Percentiles rank a stretch among this genome's conserved stretches.
Conservation (phyloP, 2,329 filamentous ascomycete genomes). For the Aspergillus brasiliensis region DNA sequence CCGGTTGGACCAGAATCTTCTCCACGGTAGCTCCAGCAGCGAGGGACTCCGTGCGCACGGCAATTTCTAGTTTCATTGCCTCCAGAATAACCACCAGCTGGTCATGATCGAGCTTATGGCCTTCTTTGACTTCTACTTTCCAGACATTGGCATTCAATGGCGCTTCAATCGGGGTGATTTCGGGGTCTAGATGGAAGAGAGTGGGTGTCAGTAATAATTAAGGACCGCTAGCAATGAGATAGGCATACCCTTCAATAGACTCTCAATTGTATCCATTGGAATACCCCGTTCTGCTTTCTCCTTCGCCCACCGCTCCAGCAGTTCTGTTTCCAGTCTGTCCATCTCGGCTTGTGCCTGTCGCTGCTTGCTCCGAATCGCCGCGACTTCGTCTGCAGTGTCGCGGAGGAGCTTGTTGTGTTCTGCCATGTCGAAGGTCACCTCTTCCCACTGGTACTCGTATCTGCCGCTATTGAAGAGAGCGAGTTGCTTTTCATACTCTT, state of each 20-base stretch:
- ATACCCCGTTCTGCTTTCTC: constrained; percentile 53
- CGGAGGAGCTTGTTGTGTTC: constrained; percentile 55
- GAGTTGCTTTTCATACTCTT: constrained; percentile 54
- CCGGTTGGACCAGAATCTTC: constrained; percentile 45
- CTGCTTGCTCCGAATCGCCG: constrained; percentile 49
- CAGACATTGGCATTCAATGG: constrained; percentile 57
- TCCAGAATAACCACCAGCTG: constrained; percentile 54
- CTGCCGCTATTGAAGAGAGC: constrained; percentile 53
- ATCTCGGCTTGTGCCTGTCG: constrained; percentile 51
- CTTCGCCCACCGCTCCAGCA: constrained; percentile 40
- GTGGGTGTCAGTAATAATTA: background rate
- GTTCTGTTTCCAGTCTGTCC: constrained; percentile 38
- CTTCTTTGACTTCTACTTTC: constrained; percentile 52
- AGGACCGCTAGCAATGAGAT: background rate
- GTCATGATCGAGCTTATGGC: constrained; percentile 45
- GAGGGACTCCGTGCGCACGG: constrained; percentile 38
- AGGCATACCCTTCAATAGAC: constrained; percentile 48
- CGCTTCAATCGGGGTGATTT: constrained; percentile 42
- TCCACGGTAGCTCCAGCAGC: constrained; percentile 36
- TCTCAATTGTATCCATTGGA: constrained; percentile 53
- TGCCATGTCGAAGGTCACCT: constrained; percentile 57
- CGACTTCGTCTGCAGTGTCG: constrained; percentile 52
- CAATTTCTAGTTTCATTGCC: constrained; percentile 62
- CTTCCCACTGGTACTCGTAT: constrained; percentile 56
- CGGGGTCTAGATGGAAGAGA: constrained; percentile 29